Evolutionary conservation across 139 green algal genomes (phyloP).

Genomic region (Diplosphaera chodatii): DNA sequence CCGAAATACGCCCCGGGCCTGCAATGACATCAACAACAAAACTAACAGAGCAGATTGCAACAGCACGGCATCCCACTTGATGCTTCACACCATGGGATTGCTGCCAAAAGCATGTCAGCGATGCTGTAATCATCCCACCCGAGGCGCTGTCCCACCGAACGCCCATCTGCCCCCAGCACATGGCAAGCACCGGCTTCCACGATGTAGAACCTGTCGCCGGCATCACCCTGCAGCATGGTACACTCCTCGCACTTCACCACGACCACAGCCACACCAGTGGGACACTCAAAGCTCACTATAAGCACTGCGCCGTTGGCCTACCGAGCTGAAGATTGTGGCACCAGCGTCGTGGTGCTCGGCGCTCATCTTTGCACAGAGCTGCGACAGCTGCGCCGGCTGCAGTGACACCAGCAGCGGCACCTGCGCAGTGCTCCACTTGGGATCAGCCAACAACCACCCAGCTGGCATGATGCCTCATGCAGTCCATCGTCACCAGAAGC

Average conservation of each 20-base stretch:
- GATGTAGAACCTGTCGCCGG: constrained; percentile 82
- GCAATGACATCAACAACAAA: not conserved
- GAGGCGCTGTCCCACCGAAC: not conserved
- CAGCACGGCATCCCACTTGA: too few species aligned
- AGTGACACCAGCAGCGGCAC: constrained; percentile 47
- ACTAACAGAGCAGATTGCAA: too few species aligned
- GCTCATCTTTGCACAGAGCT: constrained; percentile 36
- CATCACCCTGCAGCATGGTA: constrained; percentile 44
- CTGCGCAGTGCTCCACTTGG: constrained; percentile 9
- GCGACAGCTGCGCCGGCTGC: constrained; percentile 33
- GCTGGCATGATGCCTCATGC: too few species aligned
- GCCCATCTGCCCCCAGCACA: constrained; percentile 8
- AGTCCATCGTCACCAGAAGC: too few species aligned
- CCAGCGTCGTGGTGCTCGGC: constrained; percentile 26
- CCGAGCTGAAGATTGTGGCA: constrained; percentile 32
- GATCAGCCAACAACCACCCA: too few species aligned
- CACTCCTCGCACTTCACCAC: too few species aligned
- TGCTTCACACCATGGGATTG: too few species aligned
- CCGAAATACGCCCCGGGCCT: constrained; percentile 68
- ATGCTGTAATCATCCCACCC: not conserved
- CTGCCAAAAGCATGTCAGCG: too few species aligned
- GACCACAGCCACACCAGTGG: not conserved
- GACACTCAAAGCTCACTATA: not conserved
- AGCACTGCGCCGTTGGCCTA: not conserved
- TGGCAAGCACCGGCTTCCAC: constrained; percentile 68